A percentile compares a stretch with the other conserved stretches of the same genome.
phyloP scores from a whole-genome alignment of 306 rosid species.

The Vigna angularis region DNA sequence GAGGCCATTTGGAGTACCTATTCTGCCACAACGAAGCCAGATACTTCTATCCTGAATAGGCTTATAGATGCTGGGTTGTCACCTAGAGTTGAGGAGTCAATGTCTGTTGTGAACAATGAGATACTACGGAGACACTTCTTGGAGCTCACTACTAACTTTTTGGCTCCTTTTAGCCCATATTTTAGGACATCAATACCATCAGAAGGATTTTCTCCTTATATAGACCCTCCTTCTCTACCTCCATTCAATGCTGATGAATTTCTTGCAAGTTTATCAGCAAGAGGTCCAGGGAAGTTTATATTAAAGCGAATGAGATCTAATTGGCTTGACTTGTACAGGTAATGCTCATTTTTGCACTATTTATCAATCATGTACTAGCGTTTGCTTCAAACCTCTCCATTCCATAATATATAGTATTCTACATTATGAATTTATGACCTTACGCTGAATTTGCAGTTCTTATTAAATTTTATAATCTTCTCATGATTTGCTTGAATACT shows the following conservation, averaged over 20 bases:
- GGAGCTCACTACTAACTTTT: conserved; percentile 88
- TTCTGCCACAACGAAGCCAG: conserved; percentile 85
- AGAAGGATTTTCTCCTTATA: conserved; percentile 84
- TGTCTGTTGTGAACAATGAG: conserved; percentile 93
- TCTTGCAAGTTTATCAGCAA: conserved; percentile 70
- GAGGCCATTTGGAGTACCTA: conserved; percentile 95
- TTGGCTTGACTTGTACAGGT: conserved; percentile 94
- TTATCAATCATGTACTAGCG: conserved; percentile 6
- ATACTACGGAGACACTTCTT: conserved; percentile 84
- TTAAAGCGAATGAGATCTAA: conserved; percentile 87
- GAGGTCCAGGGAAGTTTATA: conserved; percentile 93
- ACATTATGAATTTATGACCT: not conserved
- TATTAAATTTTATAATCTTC: conserved; percentile 23
- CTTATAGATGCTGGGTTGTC: conserved; percentile 90
- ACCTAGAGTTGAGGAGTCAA: conserved; percentile 87
- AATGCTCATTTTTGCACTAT: conserved; percentile 20
- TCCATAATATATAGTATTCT: not conserved
- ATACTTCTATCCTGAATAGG: conserved; percentile 86
- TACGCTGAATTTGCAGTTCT: conserved; percentile 11
- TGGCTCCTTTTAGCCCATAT: conserved; percentile 96
- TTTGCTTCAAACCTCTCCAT: conserved; percentile 13
- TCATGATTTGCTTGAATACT: conserved; percentile 36
- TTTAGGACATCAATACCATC: conserved; percentile 74
- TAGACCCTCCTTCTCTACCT: conserved; percentile 75
- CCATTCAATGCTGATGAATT: conserved; percentile 76